Conservation (phyloP, 495 filamentous ascomycete species). For the Hyaloscypha variabilis region DNA sequence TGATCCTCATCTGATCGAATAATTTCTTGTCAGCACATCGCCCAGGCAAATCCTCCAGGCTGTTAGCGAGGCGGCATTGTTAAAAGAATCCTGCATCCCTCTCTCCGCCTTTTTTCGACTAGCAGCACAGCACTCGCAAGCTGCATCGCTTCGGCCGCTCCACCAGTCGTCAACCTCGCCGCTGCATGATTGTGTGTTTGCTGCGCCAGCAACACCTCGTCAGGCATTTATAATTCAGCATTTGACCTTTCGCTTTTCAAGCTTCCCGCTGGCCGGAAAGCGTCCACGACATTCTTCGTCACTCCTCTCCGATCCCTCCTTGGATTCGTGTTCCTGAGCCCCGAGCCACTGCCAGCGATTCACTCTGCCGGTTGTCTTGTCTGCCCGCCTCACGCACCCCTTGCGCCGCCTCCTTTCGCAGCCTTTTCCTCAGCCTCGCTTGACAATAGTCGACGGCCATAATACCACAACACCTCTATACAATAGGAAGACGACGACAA, state of each 20-base stretch:
- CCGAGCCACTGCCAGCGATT: neutral
- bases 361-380: neutral
- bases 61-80: conserved; percentile 22
- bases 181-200: conserved; percentile 10
- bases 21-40: conserved; percentile 14
- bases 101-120: neutral
- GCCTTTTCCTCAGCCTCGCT: conserved; percentile 21
- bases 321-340: neutral
- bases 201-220: conserved; percentile 12
- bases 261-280: conserved; percentile 28
- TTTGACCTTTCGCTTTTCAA: neutral
- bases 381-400: neutral
- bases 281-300: neutral
- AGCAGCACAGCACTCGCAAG: neutral
- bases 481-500: conserved; percentile 11
- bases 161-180: conserved; percentile 19
- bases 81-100: conserved; percentile 12
- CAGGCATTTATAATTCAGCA: neutral
- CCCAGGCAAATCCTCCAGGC: conserved; percentile 23
- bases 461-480: conserved; percentile 6
- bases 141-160: conserved; percentile 5
- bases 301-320: neutral
- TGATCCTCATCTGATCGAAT: neutral
- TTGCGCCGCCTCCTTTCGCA: neutral
- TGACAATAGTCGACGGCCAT: conserved; percentile 4